Evolutionary conservation across 2,329 filamentous ascomycete species (phyloP), one percentile per base, ranked within the genome.

Genomic region (Juglanconis sp.): DNA sequence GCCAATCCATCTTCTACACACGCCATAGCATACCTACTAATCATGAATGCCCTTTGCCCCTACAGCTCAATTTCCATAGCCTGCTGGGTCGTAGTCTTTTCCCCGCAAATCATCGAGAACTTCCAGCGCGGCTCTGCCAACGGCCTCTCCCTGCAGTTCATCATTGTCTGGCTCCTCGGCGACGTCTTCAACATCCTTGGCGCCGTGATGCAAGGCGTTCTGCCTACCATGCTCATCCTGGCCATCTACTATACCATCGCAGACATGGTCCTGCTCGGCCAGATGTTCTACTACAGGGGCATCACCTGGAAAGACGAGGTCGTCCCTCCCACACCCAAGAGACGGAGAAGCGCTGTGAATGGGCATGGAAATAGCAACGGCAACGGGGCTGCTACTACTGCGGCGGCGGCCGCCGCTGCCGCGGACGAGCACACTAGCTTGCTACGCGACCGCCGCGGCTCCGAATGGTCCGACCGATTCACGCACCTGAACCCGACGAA

Each of bases 21-120:
- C 56, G 61, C 55, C 64, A 47, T 13, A 53, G 50, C 17, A 8
- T 42, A 24, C 11, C 4, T 40, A 4, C 30, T 24, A 15, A 34
- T 50, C 34, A 49, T 24, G 34, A 13, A 6, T 36, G 36, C 36
- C 8, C 7, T 38, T 3, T n/a, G 30, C 40, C 35, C 49, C 36
- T 68, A 51, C 61, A 91, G 93, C 40, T 96, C 93, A 8, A 93
- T 99, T 67, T 96, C 92, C 50, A 97, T 99, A 71, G 93, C 93
- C 54, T 97, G 93, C 73, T 97, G 95, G 95, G 90, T 98, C 60
- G 91, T 98, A 40, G 95, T 99, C 60, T 99, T 97, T 78, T 95
- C 92, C 1, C 95, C 95, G 2, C 95, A 99, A 68, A 97, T 99
- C 68, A 88, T 96, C 68, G 92, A 96, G 71, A 97, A 97, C 72